Percentiles rank a stretch among this genome's conserved stretches.
Conservation (phyloP, 192 early-diverging fungal genomes). For the Dimargaris cristalligena region DNA sequence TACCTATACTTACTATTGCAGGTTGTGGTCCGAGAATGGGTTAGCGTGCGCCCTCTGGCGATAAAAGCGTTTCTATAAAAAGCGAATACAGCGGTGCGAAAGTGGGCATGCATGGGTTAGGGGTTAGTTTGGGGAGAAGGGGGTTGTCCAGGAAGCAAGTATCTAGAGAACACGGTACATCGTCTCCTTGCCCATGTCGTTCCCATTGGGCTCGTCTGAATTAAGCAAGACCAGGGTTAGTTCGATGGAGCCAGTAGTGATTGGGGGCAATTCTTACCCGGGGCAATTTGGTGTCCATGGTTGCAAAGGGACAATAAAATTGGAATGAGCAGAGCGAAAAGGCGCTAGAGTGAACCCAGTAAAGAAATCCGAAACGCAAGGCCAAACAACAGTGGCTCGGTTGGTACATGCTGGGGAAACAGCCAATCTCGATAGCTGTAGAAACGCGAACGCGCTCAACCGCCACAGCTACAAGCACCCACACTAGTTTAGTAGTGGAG, state of each 20-base stretch:
- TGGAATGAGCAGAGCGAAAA: too few relatives aligned
- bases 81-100: background rate
- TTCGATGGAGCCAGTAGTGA: background rate
- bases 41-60: conserved; percentile 92
- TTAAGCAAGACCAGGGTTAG: background rate
- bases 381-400: too few relatives aligned
- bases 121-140: background rate
- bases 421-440: too few relatives aligned
- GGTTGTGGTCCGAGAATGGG: conserved; percentile 85
- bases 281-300: conserved; percentile 7
- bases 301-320: too few relatives aligned
- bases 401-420: too few relatives aligned
- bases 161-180: background rate
- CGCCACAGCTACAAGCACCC: too few relatives aligned
- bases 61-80: conserved; percentile 57
- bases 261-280: conserved; percentile 1
- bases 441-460: too few relatives aligned
- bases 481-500: too few relatives aligned
- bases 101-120: background rate
- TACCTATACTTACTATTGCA: conserved; percentile 58
- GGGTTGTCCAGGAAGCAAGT: background rate
- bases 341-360: too few relatives aligned
- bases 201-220: background rate
- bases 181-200: background rate
- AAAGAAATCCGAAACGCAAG: too few relatives aligned